Conservation (phyloP, 139 green algal genomes). For the Auxenochlorella pyrenoidosa region DNA sequence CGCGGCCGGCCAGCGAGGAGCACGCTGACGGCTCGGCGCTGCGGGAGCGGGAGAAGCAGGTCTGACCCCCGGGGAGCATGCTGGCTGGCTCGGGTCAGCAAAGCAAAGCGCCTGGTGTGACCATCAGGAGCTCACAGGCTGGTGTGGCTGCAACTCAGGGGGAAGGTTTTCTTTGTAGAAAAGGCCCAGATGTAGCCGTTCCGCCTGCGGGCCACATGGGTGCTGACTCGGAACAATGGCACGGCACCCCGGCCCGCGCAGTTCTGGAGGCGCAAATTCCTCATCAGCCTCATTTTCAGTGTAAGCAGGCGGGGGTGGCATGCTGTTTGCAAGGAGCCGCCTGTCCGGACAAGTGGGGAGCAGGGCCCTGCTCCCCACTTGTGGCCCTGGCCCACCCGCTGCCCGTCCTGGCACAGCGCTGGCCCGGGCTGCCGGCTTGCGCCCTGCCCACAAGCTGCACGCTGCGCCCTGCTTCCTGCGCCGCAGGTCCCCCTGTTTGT, state of each 20-base stretch:
- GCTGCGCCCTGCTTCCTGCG: background rate
- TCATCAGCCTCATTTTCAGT: slow-evolving; percentile 75
- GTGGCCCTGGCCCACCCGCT: too few relatives aligned
- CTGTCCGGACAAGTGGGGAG: background rate
- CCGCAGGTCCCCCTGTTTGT: background rate
- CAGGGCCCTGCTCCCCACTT: too few relatives aligned
- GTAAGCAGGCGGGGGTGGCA: background rate
- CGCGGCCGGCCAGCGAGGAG: slow-evolving; percentile 20
- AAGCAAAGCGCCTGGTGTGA: too few relatives aligned
- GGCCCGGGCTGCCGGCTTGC: background rate
- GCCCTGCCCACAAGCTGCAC: background rate
- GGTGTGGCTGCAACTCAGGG: too few relatives aligned
- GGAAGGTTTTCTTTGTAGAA: too few relatives aligned
- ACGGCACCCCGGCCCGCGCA: background rate
- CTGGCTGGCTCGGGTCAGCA: too few relatives aligned
- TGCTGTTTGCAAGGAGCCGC: background rate
- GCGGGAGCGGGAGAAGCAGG: slow-evolving; percentile 32
- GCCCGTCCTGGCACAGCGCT: too few relatives aligned
- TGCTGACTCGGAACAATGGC: too few relatives aligned
- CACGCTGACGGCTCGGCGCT: background rate
- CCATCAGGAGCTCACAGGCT: too few relatives aligned
- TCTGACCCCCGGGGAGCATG: background rate
- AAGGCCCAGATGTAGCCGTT: too few relatives aligned
- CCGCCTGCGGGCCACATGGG: too few relatives aligned
- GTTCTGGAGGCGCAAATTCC: slow-evolving; percentile 63